Evolutionary conservation across 1,284 basidiomycete genomes (phyloP), one percentile per base, ranked within the genome.

Genomic region (Neotropicomus parvogracilis): DNA sequence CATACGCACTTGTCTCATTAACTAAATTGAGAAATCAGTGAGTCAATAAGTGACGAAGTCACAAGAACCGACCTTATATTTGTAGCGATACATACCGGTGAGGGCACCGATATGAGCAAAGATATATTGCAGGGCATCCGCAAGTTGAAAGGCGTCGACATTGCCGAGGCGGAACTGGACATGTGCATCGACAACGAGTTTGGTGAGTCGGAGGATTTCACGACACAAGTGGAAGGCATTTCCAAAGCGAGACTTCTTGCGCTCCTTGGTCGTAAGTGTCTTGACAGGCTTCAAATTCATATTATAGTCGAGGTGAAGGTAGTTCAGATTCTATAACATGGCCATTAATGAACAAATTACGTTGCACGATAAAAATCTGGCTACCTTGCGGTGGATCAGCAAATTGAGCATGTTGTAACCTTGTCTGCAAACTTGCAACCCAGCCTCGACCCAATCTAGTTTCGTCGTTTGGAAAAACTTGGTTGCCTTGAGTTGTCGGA

Each of bases 321-420:
- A 97, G 68, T 98, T 98, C 68, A 99, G 71, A 68, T 98, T 98
- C 88, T 89, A 21, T 19, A 35, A 54, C 19, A 26, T 3, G 9
- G 38, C 33, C 16, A 34, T 60, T 14, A 57, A 41, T 24, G 16
- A 37, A 2, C 3, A 4, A 1, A 3, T 27, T 13, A 17, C 7
- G 10, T 3, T 14, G 14, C 6, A 31, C 19, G 1, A 19, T 0
- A 11, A 29, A 45, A 33, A 19, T 1, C 3, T 4, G 2, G 43
- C 69, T 39, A 59, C 89, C 77, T 99, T 99, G 69, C 97, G 94
- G 73, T 99, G 97, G 60, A 99, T 99, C 52, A 99, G 78, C 28
- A 99, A 76, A 70, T 99, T 99, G 55, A 99, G 76, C 97, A 99
- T 99, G 74, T 99, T 99, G 75, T 97, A 99, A 28, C 95, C 95